Base-by-base conservation (phyloP, 1,284 basidiomycete species). In the Ustilago lituana region DNA sequence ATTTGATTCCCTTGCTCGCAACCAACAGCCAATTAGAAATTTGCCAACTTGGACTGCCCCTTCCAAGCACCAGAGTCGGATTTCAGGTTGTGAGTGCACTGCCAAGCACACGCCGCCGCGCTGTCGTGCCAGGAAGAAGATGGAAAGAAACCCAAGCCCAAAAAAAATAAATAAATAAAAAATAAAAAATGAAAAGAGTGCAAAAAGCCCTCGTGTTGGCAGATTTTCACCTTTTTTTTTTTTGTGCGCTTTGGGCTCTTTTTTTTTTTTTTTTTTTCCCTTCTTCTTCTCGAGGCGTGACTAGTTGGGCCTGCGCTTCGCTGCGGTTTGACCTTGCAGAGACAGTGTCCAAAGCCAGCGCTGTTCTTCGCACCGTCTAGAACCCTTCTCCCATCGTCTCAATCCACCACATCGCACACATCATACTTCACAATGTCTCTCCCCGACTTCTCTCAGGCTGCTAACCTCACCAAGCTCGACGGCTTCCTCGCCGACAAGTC, bases 361-460 rank as follows among this genome's bases (percentile, higher is more conserved):
- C n/a, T n/a, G n/a, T n/a, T n/a, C n/a, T n/a, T n/a, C n/a, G n/a
- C 31, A 41, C 39, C 10, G 29, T n/a, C 7, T 55, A 15, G 9
- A 8, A 2, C 9, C 12, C 7, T 19, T 31, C 36, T 20, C 39
- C 14, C 48, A 24, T 51, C 38, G 23, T 44, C 19, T 33, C n/a
- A 31, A 57, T 47, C 57, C 43, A 49, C 52, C 50, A 55, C 43
- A 49, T 35, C 57, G 19, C 40, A 49, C 23, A 55, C 41, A n/a
- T 35, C 37, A 52, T 41, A 38, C 19, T 57, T 37, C 58, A 70
- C 20, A 67, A 80, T 80, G 78, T 79, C 78, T 43, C 79, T 80
- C n/a, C 80, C 79, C 50, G 79, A 80, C 67, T 80, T 81, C 68
- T 63, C 71, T 39, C 61, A 71, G 46, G 70, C 76, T 53, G 63